A percentile compares a stretch with the other conserved stretches of the same genome.
Evolutionary conservation across 371 early-diverging fungal species (phyloP).

Genomic region (Polyrhizophydium stewartii): DNA sequence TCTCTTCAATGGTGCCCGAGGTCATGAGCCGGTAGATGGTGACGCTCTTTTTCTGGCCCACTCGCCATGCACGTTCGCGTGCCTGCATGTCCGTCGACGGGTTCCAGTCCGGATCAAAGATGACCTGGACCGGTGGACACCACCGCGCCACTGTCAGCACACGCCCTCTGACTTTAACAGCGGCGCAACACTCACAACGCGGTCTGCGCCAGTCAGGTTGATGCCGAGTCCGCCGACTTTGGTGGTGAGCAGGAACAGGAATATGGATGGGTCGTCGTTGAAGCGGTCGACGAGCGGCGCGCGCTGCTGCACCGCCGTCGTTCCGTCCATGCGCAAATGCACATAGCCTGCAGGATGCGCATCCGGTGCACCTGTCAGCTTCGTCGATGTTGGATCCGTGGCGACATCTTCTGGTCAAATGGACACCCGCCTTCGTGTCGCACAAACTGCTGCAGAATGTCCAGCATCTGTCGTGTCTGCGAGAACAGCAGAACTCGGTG

Average conservation of each 20-base stretch:
- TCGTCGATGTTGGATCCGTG: too few relatives aligned
- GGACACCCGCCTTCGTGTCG: conserved; percentile 26
- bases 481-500: conserved; percentile 93
- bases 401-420: too few relatives aligned
- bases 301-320: conserved; percentile 79
- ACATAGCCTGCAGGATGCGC: conserved; percentile 40
- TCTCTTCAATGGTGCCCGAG: conserved; percentile 96
- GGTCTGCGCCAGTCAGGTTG: conserved; percentile 92
- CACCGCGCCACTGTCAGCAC: too few relatives aligned
- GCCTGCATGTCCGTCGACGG: conserved; percentile 97
- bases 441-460: conserved; percentile 82
- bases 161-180: too few relatives aligned
- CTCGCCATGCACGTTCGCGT: conserved; percentile 93
- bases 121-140: not conserved
- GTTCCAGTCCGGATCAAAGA: conserved; percentile 52
- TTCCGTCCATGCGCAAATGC: conserved; percentile 95
- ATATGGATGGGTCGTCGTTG: conserved; percentile 65
- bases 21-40: conserved; percentile 97
- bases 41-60: conserved; percentile 90
- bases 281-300: conserved; percentile 83
- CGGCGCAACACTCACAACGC: conserved; percentile 84
- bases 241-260: conserved; percentile 93
- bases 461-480: conserved; percentile 95
- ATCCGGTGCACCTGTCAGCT: too few relatives aligned
- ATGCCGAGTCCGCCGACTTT: conserved; percentile 96